Conservation (phyloP, 129 eudicot species). For the Kitagawia praeruptora region DNA sequence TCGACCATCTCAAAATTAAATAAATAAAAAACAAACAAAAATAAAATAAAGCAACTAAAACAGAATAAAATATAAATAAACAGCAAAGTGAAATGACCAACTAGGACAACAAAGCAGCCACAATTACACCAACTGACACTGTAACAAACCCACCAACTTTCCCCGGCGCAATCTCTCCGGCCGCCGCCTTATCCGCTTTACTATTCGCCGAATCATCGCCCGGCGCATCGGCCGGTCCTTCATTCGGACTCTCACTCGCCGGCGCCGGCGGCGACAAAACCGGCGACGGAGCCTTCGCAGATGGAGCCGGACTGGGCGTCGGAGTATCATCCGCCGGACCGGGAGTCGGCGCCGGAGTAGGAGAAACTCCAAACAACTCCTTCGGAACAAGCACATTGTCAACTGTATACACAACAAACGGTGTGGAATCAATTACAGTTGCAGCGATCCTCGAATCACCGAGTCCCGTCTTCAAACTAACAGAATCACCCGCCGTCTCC, state of each 20-base stretch:
- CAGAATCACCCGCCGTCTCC: conserved; percentile 59
- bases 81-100: conserved; percentile 17
- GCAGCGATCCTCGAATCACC: conserved; percentile 59
- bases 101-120: conserved; percentile 25
- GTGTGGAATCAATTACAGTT: conserved; percentile 65
- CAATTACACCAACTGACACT: conserved; percentile 27
- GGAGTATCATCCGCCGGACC: conserved; percentile 23
- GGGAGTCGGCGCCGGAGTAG: conserved; percentile 30
- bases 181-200: conserved; percentile 24
- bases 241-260: background rate
- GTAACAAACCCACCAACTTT: conserved; percentile 13
- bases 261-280: background rate
- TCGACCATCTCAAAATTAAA: background rate
- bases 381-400: conserved; percentile 61
- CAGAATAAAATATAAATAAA: background rate
- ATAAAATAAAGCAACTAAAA: background rate
- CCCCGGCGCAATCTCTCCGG: conserved; percentile 16
- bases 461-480: conserved; percentile 59
- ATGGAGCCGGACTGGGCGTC: conserved; percentile 8
- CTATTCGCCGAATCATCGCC: conserved; percentile 20
- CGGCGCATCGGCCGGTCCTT: conserved; percentile 30
- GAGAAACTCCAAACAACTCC: conserved; percentile 40
- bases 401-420: conserved; percentile 69
- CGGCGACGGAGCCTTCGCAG: background rate
- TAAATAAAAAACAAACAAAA: background rate